Evolutionary conservation across 2,329 filamentous ascomycete species (phyloP).

Genomic region (Rutstroemia sydowiana): DNA sequence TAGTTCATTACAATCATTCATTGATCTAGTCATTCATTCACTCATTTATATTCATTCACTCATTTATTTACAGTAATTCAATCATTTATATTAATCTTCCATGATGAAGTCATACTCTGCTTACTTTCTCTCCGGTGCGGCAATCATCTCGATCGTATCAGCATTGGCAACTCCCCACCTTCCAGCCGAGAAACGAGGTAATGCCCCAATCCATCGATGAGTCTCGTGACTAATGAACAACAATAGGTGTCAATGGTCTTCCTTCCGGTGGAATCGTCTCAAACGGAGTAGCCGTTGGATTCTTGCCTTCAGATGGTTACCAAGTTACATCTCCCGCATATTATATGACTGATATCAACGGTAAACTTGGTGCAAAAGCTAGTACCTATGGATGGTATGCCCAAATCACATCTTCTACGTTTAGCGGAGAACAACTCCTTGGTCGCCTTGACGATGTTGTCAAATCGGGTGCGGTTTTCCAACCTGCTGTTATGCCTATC

Average conservation of each 20-base stretch:
- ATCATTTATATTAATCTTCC: background rate
- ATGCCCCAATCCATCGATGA: background rate
- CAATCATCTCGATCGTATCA: background rate
- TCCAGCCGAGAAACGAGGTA: background rate
- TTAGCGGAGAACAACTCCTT: conserved; percentile 2
- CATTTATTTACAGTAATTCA: background rate
- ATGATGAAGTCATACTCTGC: conserved; percentile 5
- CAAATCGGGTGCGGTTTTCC: conserved; percentile 10
- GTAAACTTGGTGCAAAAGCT: conserved; percentile 6
- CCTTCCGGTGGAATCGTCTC: conserved; percentile 5
- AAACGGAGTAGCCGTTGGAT: conserved; percentile 11
- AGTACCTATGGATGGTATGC: conserved; percentile 9
- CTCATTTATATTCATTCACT: background rate
- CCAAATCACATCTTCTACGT: conserved; percentile 6
- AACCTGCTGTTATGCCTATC: conserved; percentile 11
- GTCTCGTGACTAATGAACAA: background rate
- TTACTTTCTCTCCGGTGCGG: background rate
- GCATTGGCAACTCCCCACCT: background rate
- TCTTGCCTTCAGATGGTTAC: conserved; percentile 10
- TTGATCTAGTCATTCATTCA: background rate
- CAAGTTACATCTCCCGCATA: conserved; percentile 5
- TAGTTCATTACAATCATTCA: too few species aligned
- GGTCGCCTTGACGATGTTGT: conserved; percentile 8
- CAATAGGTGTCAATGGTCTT: background rate
- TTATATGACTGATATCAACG: conserved; percentile 8